Evolutionary conservation across 176 grass and related monocot species (phyloP), one percentile per base, ranked within the genome.

Genomic region (Aegilops tauschii): DNA sequence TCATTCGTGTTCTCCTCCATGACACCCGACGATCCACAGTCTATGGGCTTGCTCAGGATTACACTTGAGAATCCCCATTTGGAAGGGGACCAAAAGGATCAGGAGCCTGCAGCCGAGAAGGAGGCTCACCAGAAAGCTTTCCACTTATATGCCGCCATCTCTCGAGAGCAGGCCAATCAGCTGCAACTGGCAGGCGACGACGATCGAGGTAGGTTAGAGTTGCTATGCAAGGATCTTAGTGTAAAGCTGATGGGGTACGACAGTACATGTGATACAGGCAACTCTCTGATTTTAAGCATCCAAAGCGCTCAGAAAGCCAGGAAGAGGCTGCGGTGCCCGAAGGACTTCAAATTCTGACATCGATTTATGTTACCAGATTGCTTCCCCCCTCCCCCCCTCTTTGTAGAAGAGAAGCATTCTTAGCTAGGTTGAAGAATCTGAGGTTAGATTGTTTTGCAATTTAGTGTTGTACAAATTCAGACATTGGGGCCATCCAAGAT

Each of bases 211-310:
- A 90, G 86, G 82, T 78, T 98, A 68, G 68, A 17, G 39, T 72
- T 95, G n/a, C 30, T 98, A 75, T 94, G 92, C 81, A 89, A 91
- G 58, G 93, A 95, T 44, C 77, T 94, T 47, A 70, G 65, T 73
- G 28, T 92, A 50, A 95, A 94, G 67, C 88, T 95, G 21, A 92
- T 95, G 96, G 96, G 96, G 13, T 92, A 83, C 27, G 82, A 90
- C 81, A 82, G 4, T 86, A 88, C 84, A 14, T 94, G 88, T 18
- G 81, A 84, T 50, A 21, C 82, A 75, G 69, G 78, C 52, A 78
- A 62, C 73, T 81, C 90, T 68, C 80, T 98, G 71, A 94, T 98
- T 87, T 42, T 75, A 80, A 84, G 89, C 82, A 95, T 98, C 88
- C 66, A 67, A 76, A 82, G 80, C 27, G 80, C 80, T 52, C 81